phyloP scores from a whole-genome alignment of 306 rosid species.

The Quercus variabilis region DNA sequence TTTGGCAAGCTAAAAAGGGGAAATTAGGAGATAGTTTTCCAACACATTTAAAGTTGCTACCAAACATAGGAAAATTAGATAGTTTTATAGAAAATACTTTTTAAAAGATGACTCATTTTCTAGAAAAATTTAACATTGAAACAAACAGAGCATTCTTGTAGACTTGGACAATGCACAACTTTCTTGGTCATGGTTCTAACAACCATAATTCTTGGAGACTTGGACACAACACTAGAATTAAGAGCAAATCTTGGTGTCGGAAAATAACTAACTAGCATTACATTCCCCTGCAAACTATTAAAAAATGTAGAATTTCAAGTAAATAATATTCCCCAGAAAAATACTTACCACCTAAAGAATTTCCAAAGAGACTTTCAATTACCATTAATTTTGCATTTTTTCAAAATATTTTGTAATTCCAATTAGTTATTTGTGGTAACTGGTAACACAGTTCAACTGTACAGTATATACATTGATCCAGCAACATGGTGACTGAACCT shows the following conservation, averaged over 20 bases:
- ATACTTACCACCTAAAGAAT: neutral
- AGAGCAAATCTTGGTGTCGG: neutral
- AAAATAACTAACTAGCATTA: neutral
- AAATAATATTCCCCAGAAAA: neutral
- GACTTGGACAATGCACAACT: neutral
- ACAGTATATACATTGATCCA: neutral
- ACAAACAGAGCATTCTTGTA: too few species aligned
- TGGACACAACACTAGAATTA: neutral
- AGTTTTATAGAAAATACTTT: too few species aligned
- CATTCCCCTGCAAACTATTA: neutral
- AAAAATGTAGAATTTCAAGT: too few species aligned
- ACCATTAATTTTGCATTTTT: neutral
- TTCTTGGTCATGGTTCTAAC: neutral
- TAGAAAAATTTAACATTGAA: too few species aligned
- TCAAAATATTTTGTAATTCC: neutral
- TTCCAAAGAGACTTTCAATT: neutral
- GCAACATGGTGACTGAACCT: neutral
- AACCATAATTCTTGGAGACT: neutral
- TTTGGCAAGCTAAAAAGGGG: too few species aligned
- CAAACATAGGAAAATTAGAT: too few species aligned
- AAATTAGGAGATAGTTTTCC: too few species aligned
- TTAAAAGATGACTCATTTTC: too few species aligned
- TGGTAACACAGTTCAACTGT: neutral
- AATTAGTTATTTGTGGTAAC: neutral
- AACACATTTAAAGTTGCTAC: too few species aligned